Evolutionary conservation across 345 rosid species (phyloP).

Genomic region (Brassica juncea): DNA sequence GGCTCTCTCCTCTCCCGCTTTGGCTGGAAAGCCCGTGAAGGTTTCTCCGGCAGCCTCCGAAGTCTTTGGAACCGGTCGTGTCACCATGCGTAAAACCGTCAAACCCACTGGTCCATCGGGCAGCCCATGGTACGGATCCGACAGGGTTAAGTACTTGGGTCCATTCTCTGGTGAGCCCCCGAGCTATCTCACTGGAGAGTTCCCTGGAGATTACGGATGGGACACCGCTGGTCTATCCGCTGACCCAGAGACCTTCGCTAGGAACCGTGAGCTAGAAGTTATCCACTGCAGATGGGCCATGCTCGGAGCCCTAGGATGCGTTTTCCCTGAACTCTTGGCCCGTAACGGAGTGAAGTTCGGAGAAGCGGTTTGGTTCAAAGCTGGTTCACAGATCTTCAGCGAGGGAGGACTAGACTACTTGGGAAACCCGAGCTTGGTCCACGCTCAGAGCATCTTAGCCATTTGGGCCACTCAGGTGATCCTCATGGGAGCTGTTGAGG

Average conservation of each 20-base stretch:
- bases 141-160: conserved; percentile 83
- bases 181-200: conserved; percentile 72
- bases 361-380: conserved; percentile 45
- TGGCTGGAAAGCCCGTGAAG: conserved; percentile 43
- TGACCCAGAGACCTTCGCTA: conserved; percentile 87
- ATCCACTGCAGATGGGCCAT: conserved; percentile 84
- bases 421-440: conserved; percentile 82
- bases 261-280: conserved; percentile 88
- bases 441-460: conserved; percentile 78
- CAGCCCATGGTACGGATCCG: conserved; percentile 64
- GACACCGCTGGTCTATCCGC: conserved; percentile 77
- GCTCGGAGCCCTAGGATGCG: conserved; percentile 78
- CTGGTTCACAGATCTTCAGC: conserved; percentile 69
- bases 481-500: conserved; percentile 78
- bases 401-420: conserved; percentile 79
- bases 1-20: conserved; percentile 42
- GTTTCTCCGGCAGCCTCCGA: conserved; percentile 18
- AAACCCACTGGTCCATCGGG: conserved; percentile 49
- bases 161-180: conserved; percentile 85
- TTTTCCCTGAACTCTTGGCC: conserved; percentile 66
- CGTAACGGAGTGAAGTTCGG: conserved; percentile 41
- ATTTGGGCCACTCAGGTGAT: conserved; percentile 72
- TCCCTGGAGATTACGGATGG: conserved; percentile 55
- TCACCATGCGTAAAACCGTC: conserved; percentile 39
- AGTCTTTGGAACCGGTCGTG: conserved; percentile 37